phyloP scores from a whole-genome alignment of 441 rosid genomes.

The Corymbia calophylla region DNA sequence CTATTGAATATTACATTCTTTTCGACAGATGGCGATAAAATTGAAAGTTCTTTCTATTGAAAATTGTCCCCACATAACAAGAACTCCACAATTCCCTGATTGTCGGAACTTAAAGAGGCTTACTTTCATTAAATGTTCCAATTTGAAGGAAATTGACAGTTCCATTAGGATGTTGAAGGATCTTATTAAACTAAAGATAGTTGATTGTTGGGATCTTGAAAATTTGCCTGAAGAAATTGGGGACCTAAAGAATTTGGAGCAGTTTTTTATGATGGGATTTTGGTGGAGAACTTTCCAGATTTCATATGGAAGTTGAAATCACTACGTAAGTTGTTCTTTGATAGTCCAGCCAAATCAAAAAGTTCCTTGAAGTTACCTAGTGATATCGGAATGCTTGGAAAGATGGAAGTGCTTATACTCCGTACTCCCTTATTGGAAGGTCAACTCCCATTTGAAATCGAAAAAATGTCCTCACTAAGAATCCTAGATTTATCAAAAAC shows the following conservation, averaged over 20 bases:
- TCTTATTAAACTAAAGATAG: accelerated
- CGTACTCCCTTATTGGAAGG: accelerated
- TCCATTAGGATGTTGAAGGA: accelerated
- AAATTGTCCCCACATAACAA: background rate
- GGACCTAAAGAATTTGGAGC: background rate
- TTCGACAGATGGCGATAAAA: background rate
- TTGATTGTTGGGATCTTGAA: background rate
- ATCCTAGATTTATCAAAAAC: too few relatives aligned
- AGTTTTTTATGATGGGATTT: background rate
- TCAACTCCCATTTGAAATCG: background rate
- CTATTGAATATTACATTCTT: accelerated
- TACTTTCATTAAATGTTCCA: background rate
- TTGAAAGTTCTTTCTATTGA: background rate
- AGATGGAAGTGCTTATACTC: background rate
- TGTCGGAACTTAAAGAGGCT: background rate
- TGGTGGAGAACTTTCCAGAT: accelerated
- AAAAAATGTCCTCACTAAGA: background rate
- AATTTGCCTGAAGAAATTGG: background rate
- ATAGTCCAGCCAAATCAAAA: too few relatives aligned
- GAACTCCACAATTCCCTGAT: background rate
- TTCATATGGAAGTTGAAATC: background rate
- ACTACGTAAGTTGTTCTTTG: background rate
- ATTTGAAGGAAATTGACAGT: accelerated
- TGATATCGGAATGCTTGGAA: background rate
- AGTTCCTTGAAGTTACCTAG: background rate